These are phyloP conservation scores for Mycotypha africana DNA, from an alignment of 371 early-diverging fungal species.

Conservation along the genomic window DNA sequence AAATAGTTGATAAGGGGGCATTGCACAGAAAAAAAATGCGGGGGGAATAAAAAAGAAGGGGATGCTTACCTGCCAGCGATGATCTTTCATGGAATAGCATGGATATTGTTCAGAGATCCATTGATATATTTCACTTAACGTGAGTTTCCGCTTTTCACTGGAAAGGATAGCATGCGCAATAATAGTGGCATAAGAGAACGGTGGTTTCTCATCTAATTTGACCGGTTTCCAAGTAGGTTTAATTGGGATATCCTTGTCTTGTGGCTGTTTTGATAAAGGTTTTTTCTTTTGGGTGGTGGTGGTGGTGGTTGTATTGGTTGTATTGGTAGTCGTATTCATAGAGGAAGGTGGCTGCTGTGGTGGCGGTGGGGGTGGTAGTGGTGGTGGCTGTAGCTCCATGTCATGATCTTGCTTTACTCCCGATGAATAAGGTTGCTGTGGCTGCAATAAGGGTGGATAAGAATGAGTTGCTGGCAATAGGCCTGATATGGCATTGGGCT, in stretches of 20 bases:
- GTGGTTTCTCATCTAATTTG: constrained; percentile 62
- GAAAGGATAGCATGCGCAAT: constrained; percentile 88
- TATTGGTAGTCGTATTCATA: background rate
- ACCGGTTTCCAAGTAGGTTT: constrained; percentile 39
- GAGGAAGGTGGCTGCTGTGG: background rate
- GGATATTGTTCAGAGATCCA: constrained; percentile 83
- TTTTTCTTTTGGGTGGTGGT: no score
- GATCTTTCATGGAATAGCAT: constrained; percentile 65
- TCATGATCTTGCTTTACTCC: no score
- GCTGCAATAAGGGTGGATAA: no score
- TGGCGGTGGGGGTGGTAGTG: no score
- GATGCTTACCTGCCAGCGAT: constrained; percentile 74
- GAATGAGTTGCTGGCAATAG: no score
- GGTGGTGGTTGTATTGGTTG: no score
- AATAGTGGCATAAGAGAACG: constrained; percentile 87
- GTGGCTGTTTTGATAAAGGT: no score
- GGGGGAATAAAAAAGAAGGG: background rate
- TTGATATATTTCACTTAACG: constrained; percentile 88
- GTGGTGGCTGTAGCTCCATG: no score
- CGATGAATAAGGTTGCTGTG: no score
- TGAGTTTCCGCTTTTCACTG: constrained; percentile 67
- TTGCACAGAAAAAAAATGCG: no score
- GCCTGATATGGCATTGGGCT: no score
- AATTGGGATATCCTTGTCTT: constrained; percentile 21
- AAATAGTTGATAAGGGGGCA: no score